Conservation (phyloP, 2,329 filamentous ascomycete species). For the Aureobasidium pullulans region DNA sequence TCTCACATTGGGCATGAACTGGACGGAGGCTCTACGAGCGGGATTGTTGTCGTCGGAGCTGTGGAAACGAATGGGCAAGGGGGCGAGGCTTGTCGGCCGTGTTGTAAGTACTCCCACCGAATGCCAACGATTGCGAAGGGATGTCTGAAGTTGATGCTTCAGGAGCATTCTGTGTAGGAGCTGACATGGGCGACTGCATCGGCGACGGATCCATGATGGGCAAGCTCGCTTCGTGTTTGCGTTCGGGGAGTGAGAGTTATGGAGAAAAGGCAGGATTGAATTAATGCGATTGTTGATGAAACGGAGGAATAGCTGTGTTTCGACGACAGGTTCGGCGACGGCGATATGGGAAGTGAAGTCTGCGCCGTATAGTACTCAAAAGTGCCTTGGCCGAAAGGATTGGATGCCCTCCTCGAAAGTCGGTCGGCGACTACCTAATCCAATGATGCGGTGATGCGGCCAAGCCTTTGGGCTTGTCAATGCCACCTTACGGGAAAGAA, state of each 20-base stretch:
- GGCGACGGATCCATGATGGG: slow-evolving; percentile 4
- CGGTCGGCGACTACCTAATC: slow-evolving; percentile 3
- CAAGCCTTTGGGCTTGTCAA: slow-evolving; percentile 1
- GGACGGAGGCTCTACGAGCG: slow-evolving; percentile 27
- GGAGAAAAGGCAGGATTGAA: not conserved
- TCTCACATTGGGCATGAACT: slow-evolving; percentile 27
- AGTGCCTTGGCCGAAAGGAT: not conserved
- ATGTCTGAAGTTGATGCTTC: not conserved
- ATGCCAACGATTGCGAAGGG: slow-evolving; percentile 3
- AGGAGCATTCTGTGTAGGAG: not conserved
- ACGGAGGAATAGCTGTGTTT: not conserved
- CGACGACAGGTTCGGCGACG: not conserved
- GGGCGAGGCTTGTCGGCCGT: slow-evolving; percentile 20
- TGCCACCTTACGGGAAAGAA: not conserved
- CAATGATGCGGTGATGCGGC: slow-evolving; percentile 3
- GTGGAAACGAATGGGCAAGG: slow-evolving; percentile 15
- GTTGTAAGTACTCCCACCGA: not conserved
- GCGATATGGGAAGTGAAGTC: not conserved
- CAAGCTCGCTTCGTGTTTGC: not conserved
- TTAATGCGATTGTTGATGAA: not conserved
- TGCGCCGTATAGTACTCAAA: not conserved
- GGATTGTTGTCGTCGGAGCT: slow-evolving; percentile 18
- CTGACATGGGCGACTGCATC: slow-evolving; percentile 2
- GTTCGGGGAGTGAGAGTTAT: not conserved
- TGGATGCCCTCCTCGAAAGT: not conserved